Evolutionary conservation across 2,329 filamentous ascomycete genomes (phyloP), one percentile per base, ranked within the genome.

Genomic region (Knoxdaviesia proteae): DNA sequence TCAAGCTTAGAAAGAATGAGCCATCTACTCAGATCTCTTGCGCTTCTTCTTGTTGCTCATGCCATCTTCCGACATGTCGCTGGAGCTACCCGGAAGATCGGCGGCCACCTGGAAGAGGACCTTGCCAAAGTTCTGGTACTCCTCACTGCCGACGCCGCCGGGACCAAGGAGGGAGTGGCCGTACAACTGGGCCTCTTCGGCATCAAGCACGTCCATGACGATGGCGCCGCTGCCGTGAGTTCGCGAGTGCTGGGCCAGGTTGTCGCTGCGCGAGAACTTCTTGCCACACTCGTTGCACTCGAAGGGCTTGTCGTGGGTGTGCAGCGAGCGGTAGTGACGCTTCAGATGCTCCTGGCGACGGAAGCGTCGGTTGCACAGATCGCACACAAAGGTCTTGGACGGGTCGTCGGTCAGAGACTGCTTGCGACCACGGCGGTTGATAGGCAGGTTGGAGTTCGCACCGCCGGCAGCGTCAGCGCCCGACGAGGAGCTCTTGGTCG

Each of bases 241-340:
- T 48, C 90, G 77, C 49, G 90, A 80, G 58, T 98, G 90, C 64
- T 98, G 90, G 30, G 86, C 83, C 10, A 98, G 74, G 68, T 98
- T 98, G 64, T 98, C 90, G 52, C 84, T 93, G 53, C 90, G 80
- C 20, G 88, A 96, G 66, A 96, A 98, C 69, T 93, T 94, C 80
- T 98, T 98, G 53, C 90, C 88, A 56, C 90, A 98, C 65, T 98
- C 88, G 50, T 77, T 74, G 69, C 90, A 98, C 65, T 93, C 84
- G 54, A 96, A 98, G 5, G 90, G 90, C 77, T 96, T 98, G 59
- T 96, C 90, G 56, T 93, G 80, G 1, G 90, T 98, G 69, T 98
- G 90, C 40, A 98, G 84, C 45, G 90, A 96, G 52, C 90, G 80
- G 69, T 94, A 94, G 68, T 98, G 90, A 48, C 90, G 83, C 77